Base-by-base conservation (phyloP, 371 early-diverging fungal species). In the Circinella umbellata region DNA sequence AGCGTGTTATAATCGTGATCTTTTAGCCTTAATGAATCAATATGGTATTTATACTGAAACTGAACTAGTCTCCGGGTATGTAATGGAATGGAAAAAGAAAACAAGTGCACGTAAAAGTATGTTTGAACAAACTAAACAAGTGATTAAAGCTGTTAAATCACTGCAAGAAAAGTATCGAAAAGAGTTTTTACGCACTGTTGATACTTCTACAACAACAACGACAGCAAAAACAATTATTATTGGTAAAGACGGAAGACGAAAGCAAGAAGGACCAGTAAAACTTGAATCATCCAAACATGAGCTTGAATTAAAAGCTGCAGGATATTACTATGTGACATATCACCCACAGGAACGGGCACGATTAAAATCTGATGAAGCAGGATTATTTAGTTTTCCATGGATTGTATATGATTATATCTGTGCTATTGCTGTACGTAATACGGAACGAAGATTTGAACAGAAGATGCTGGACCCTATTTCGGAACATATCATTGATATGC, bases 311-410 rank as follows among this genome's bases (percentile, higher is more conserved):
- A 91, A 90, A 64, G 93, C 91, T 1, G 85, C 87, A 3, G 90
- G 91, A 0, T 91, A 90, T 91, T 92, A 92, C 63, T 88, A 87
- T 42, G 89, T 87, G 5, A 86, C 89, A 0, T 92, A 92, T 67
- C 80, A 87, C 64, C 76, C 75, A 0, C 54, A 72, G 7, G 81
- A 81, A 59, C 60, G 67, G 36, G 51, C 54, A 66, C 53, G 73
- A 10, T 71, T 73, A 6, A 42, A 51, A 14, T 74, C 76, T 1
- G n/a, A 69, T 3, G 76, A 79, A 61, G 75, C 74, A 1, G 7
- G 10, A 4, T 76, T 78, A 35, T 71, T 89, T 20, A 85, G 89
- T 35, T 93, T 92, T 66, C 87, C 89, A 14, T 93, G 93, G 93
- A 68, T 86, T 11, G 76, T 86, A 0, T 72, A 83, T 62, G 86